Evolutionary conservation across 2,329 filamentous ascomycete species (phyloP), one percentile per base, ranked within the genome.

Genomic region (Juglanconis oblonga): DNA sequence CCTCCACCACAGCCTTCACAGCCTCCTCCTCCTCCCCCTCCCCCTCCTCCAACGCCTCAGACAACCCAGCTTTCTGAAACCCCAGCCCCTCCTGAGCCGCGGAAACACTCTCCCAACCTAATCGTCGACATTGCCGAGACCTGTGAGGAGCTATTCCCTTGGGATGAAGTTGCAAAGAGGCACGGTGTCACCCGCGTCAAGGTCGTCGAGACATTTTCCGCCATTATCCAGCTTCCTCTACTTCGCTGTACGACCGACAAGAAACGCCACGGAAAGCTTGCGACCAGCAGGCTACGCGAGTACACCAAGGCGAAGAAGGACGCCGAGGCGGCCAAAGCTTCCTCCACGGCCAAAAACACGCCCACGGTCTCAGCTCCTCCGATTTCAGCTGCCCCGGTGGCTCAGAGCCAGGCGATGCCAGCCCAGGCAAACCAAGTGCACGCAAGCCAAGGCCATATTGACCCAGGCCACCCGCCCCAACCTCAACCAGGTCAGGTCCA

Each of bases 121-220:
- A 76, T 81, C 42, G 76, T 80, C 31, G 79, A 82, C 66, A 75
- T 82, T 29, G 78, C 79, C 4, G 76, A 81, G 65, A 81, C 79
- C 0, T 77, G 77, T 48, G 74, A 79, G 65, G 72, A 74, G 52
- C 69, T 69, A 3, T 80, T 81, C 54, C 79, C 79, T 4, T 80
- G 79, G 54, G 73, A 73, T 4, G 73, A 74, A 36, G 72, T 82
- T 4, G 79, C 79, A 2, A 71, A 73, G 55, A 73, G 79, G 24
- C 79, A 82, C 62, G 71, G 73, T 13, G 69, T 75, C 11, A 64
- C 76, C 0, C 71, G 77, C 8, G 72, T 76, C 42, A 79, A 76
- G 62, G 76, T 82, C 8, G 72, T 73, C 56, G 79, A 81, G 35
- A 73, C 79, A 14, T 81, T 81, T 59, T 72, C 74, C 0, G 79